phyloP scores from a whole-genome alignment of 306 rosid species.

The Cicer yamashitae region DNA sequence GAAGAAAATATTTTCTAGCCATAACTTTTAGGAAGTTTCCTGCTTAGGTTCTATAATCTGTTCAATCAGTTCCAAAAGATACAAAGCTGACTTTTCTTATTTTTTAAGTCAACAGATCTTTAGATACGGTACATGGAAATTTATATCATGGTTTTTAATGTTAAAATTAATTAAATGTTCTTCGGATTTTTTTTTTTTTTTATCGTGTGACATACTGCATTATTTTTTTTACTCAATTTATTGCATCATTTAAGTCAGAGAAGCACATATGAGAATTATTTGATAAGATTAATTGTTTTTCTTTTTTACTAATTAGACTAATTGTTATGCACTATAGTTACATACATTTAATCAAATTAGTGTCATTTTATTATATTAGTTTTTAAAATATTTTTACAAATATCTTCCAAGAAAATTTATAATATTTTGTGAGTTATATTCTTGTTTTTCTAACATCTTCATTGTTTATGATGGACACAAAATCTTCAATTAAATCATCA shows the following conservation, averaged over 20 bases:
- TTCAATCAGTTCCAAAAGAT: not conserved
- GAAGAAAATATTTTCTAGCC: not conserved
- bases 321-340: no score
- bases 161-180: not conserved
- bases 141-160: slow-evolving; percentile 3
- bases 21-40: slow-evolving; percentile 7
- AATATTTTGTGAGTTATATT: no score
- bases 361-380: no score
- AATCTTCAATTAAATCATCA: not conserved
- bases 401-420: no score
- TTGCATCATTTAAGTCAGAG: not conserved
- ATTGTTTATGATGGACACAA: not conserved
- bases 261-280: not conserved
- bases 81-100: not conserved
- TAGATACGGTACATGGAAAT: not conserved
- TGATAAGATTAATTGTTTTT: not conserved
- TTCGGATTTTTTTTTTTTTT: not conserved
- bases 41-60: not conserved
- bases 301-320: no score
- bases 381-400: no score
- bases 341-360: no score
- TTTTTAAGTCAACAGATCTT: slow-evolving; percentile 13
- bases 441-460: not conserved
- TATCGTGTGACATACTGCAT: not conserved
- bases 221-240: not conserved